These are phyloP conservation scores for Euphorbia corollata DNA, from an alignment of 441 rosid species.

Conservation along the genomic window DNA sequence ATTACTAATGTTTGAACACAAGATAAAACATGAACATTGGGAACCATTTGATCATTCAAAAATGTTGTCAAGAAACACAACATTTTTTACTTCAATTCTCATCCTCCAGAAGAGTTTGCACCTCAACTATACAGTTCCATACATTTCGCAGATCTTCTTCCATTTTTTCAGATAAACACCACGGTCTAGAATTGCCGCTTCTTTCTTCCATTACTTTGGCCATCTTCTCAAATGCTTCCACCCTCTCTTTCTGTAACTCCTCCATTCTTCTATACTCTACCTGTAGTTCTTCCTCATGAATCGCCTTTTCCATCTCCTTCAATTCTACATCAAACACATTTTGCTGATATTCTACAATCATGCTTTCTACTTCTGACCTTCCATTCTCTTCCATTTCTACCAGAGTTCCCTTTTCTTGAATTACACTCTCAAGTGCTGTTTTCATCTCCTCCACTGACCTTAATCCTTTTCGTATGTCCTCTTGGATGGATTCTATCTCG, in stretches of 20 bases:
- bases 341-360: conserved; percentile 54
- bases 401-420: conserved; percentile 49
- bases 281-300: conserved; percentile 39
- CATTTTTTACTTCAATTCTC: background rate
- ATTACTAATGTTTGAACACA: too few species aligned
- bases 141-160: conserved; percentile 33
- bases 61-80: background rate
- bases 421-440: conserved; percentile 33
- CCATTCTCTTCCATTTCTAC: conserved; percentile 50
- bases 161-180: conserved; percentile 31
- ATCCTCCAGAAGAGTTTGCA: conserved; percentile 27
- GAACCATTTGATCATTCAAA: background rate
- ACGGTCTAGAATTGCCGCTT: conserved; percentile 9
- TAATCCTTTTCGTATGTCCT: conserved; percentile 40
- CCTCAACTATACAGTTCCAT: conserved; percentile 33
- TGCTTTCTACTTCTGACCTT: conserved; percentile 34
- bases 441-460: conserved; percentile 41
- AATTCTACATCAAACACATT: conserved; percentile 42
- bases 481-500: conserved; percentile 34
- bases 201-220: conserved; percentile 26
- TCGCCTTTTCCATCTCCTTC: conserved; percentile 44
- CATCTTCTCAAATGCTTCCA: conserved; percentile 28
- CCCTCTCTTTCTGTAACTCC: conserved; percentile 27
- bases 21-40: too few species aligned
- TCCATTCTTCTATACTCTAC: conserved; percentile 25